phyloP scores from a whole-genome alignment of 768 basidiomycete genomes.

The Dendrothele bispora region DNA sequence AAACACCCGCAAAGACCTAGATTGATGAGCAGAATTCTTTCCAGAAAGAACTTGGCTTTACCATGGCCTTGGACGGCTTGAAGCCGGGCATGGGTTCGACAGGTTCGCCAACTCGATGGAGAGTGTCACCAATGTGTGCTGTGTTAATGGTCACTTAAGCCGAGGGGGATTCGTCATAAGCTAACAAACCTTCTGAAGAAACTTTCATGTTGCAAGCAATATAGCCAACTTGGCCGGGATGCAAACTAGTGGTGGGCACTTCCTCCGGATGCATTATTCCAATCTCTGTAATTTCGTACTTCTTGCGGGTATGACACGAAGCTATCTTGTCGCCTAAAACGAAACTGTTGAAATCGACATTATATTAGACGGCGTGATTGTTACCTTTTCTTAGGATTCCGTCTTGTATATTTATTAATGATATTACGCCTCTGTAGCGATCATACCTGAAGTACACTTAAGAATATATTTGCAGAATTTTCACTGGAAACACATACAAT shows the following conservation, averaged over 20 bases:
- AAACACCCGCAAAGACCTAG: conserved; percentile 93
- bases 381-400: conserved; percentile 85
- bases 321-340: conserved; percentile 82
- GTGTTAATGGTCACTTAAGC: conserved; percentile 5
- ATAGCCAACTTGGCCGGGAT: conserved; percentile 84
- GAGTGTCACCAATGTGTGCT: conserved; percentile 95
- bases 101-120: conserved; percentile 69
- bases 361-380: not conserved
- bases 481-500: conserved; percentile 55
- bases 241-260: conserved; percentile 63
- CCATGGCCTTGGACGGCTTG: conserved; percentile 93
- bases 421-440: conserved; percentile 93
- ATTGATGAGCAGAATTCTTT: conserved; percentile 3
- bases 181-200: conserved; percentile 75
- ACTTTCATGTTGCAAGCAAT: conserved; percentile 98
- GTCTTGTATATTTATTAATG: conserved; percentile 77
- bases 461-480: not conserved
- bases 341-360: not conserved
- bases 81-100: conserved; percentile 90
- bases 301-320: conserved; percentile 81
- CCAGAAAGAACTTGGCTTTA: no score
- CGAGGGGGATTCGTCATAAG: not conserved
- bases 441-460: conserved; percentile 65
- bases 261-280: conserved; percentile 92
- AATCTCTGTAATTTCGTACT: conserved; percentile 86